phyloP scores from a whole-genome alignment of 345 rosid genomes.

The Corchorus capsularis region DNA sequence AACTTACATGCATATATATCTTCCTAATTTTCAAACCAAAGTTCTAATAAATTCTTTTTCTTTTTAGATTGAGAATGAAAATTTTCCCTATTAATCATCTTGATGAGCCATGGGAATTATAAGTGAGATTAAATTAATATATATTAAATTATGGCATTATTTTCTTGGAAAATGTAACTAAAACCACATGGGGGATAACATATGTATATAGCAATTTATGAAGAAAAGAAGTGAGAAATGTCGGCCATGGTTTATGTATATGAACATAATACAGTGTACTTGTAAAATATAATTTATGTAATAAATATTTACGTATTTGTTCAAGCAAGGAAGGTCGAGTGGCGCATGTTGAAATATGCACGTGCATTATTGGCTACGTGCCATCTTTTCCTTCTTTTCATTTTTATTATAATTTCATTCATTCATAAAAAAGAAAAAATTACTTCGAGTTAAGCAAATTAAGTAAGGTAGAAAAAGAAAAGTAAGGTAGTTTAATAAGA shows the following conservation, averaged over 20 bases:
- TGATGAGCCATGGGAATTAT: neutral
- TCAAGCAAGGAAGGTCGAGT: neutral
- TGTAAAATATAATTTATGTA: neutral
- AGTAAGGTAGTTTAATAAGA: too few species aligned
- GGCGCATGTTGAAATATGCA: neutral
- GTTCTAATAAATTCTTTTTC: too few species aligned
- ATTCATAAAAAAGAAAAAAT: too few species aligned
- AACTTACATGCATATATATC: too few species aligned
- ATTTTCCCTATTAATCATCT: neutral
- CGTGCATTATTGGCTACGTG: constrained; percentile 10
- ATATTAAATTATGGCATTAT: neutral
- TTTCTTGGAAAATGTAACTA: neutral
- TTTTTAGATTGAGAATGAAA: too few species aligned
- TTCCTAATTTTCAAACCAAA: too few species aligned
- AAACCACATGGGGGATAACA: constrained; percentile 14
- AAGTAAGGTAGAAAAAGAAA: too few species aligned
- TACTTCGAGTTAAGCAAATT: too few species aligned
- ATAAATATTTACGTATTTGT: neutral
- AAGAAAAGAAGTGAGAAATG: constrained; percentile 18
- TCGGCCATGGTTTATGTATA: constrained; percentile 11
- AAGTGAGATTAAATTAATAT: neutral
- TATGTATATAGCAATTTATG: neutral
- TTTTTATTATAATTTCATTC: too few species aligned
- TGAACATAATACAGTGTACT: constrained; percentile 5
- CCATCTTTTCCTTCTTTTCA: neutral